A percentile compares a stretch with the other conserved stretches of the same genome.
These are phyloP conservation scores for Flammula alnicola DNA, from an alignment of 1,284 basidiomycete genomes.

Conservation along the genomic window DNA sequence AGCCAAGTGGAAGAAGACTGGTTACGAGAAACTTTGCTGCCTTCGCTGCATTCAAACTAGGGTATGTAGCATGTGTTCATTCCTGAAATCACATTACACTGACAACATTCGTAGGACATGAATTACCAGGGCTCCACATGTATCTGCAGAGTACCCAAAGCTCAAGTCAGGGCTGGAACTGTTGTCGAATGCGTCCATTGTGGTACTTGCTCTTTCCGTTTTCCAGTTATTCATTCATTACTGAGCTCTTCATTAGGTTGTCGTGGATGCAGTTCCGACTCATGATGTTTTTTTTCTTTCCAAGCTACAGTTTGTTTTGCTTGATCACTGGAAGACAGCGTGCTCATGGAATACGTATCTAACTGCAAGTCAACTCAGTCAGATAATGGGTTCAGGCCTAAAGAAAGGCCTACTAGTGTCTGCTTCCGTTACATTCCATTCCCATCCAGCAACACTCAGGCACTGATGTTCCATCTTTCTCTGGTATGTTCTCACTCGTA, in stretches of 20 bases:
- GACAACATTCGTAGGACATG: conserved; percentile 77
- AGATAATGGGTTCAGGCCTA: too few relatives aligned
- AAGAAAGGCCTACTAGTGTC: too few relatives aligned
- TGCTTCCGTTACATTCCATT: too few relatives aligned
- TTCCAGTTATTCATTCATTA: conserved; percentile 9
- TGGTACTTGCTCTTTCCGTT: conserved; percentile 60
- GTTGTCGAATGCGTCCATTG: conserved; percentile 98
- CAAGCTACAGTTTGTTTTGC: background rate
- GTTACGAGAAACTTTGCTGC: conserved; percentile 99
- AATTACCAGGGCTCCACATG: conserved; percentile 99
- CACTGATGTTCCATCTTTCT: too few relatives aligned
- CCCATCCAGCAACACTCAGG: too few relatives aligned
- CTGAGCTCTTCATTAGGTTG: conserved; percentile 55
- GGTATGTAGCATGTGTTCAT: conserved; percentile 47
- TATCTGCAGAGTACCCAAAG: conserved; percentile 96
- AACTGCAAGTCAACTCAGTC: too few relatives aligned
- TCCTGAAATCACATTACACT: conserved; percentile 8
- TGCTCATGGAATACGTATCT: background rate
- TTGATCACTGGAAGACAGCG: background rate
- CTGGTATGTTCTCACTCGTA: too few relatives aligned
- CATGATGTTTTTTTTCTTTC: conserved; percentile 45
- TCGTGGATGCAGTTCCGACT: conserved; percentile 85
- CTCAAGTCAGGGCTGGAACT: conserved; percentile 87
- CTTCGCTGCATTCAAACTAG: conserved; percentile 95
- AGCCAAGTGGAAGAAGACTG: conserved; percentile 99